Evolutionary conservation across 805 yeast genomes (phyloP), one percentile per base, ranked within the genome.

Genomic region (Hanseniaspora jakobsenii): DNA sequence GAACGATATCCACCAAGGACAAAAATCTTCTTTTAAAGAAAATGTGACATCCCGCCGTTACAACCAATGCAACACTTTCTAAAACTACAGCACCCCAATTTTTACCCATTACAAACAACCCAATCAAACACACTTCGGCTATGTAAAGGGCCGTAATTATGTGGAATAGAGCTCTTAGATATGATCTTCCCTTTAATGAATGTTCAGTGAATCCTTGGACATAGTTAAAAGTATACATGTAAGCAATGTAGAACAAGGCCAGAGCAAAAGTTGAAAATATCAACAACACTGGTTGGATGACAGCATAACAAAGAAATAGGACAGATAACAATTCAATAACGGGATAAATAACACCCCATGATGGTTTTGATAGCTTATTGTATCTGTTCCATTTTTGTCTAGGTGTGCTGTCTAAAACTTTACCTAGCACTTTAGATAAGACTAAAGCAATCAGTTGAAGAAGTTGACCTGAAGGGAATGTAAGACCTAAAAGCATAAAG

Each of bases 351-450:
- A 81, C 76, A 39, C 96, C 94, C 82, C 87, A 86, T 19, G 74
- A 71, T 35, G 87, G 81, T 32, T 72, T 68, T 10, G 76, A 70
- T 53, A 89, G 66, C 1, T 66, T 69, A 58, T 74, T 75, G 58
- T 63, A 73, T 56, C 95, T 76, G 49, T 61, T 73, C 95, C 95
- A 89, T 66, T 80, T 82, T 63, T 84, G 78, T 65, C 97, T 77
- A 49, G 97, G 97, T 5, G 97, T 85, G 44, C 72, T 70, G 60
- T 86, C 95, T 49, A 91, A 70, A 18, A 85, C 48, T 51, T 66
- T 66, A 24, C 91, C 83, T 48, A 87, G 66, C 29, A 80, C 65
- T 57, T 81, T 77, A 42, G 81, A 77, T 51, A 87, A 66, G 44
- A 82, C 69, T 54, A 91, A 67, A 2, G 77, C 73, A 32, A 78